These are phyloP conservation scores for Pyrenophora tritici-repentis DNA, from an alignment of 2,329 filamentous ascomycete genomes.

Conservation along the genomic window DNA sequence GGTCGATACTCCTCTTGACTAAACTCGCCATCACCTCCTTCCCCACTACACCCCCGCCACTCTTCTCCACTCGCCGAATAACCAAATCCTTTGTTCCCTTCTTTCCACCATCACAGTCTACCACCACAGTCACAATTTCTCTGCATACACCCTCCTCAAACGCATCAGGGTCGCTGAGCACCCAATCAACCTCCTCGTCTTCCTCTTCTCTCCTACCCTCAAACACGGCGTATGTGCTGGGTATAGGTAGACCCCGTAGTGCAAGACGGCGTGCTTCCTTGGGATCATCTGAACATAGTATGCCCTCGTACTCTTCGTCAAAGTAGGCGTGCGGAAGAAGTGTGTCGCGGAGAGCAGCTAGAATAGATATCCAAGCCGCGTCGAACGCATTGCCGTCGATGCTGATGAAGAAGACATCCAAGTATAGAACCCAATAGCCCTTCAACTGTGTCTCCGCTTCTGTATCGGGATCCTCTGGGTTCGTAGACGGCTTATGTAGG, in stretches of 20 bases:
- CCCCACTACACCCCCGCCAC: slow-evolving; percentile 74
- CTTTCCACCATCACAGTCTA: slow-evolving; percentile 66
- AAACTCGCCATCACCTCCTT: slow-evolving; percentile 65
- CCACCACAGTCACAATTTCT: slow-evolving; percentile 80
- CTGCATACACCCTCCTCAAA: slow-evolving; percentile 85
- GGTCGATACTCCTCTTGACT: slow-evolving; percentile 62
- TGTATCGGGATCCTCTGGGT: slow-evolving; percentile 54
- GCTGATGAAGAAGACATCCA: slow-evolving; percentile 93
- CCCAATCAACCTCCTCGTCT: slow-evolving; percentile 59
- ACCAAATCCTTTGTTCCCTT: slow-evolving; percentile 71
- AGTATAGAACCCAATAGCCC: slow-evolving; percentile 93
- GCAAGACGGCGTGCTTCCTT: slow-evolving; percentile 61
- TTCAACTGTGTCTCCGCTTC: slow-evolving; percentile 63
- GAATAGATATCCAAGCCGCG: slow-evolving; percentile 81
- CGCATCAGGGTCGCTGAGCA: slow-evolving; percentile 85
- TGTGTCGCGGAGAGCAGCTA: slow-evolving; percentile 80
- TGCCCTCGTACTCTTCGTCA: slow-evolving; percentile 78
- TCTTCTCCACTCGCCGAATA: slow-evolving; percentile 77
- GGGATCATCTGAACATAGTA: slow-evolving; percentile 72
- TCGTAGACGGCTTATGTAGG: slow-evolving; percentile 61
- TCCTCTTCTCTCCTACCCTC: slow-evolving; percentile 51
- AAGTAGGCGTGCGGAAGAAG: slow-evolving; percentile 78
- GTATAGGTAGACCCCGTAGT: slow-evolving; percentile 71
- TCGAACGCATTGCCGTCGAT: slow-evolving; percentile 93
- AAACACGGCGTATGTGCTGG: slow-evolving; percentile 80